phyloP scores from a whole-genome alignment of 192 early-diverging fungal genomes.

The Coemansia sp. region DNA sequence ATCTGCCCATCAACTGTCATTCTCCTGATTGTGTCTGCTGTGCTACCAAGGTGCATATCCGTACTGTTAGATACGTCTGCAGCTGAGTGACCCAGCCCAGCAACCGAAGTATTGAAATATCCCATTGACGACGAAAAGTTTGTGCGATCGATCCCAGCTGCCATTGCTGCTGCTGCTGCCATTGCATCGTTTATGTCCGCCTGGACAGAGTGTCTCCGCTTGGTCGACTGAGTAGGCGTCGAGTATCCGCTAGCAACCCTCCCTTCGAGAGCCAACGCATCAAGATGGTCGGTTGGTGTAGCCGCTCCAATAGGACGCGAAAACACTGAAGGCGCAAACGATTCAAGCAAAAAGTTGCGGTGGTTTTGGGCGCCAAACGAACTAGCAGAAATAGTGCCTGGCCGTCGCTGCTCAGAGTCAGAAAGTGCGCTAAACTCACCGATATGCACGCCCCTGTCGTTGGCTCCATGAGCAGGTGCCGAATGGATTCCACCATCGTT shows the following conservation, averaged over 20 bases:
- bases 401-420: constrained; percentile 16
- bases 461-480: constrained; percentile 17
- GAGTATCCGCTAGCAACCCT: constrained; percentile 37
- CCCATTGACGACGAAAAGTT: constrained; percentile 34
- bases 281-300: constrained; percentile 51
- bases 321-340: constrained; percentile 49
- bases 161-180: constrained; percentile 32
- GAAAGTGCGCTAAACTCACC: constrained; percentile 9
- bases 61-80: background rate
- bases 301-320: constrained; percentile 24
- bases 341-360: constrained; percentile 28
- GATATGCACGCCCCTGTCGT: constrained; percentile 4
- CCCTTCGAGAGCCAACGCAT: constrained; percentile 51
- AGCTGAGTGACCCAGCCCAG: constrained; percentile 23
- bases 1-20: constrained; percentile 48
- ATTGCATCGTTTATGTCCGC: constrained; percentile 47
- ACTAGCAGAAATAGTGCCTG: constrained; percentile 22
- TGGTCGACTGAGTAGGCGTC: constrained; percentile 43
- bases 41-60: constrained; percentile 24
- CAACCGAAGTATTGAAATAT: constrained; percentile 26
- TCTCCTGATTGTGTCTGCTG: constrained; percentile 36
- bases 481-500: constrained; percentile 36
- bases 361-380: constrained; percentile 17
- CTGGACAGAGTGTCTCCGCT: constrained; percentile 50
- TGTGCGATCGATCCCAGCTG: constrained; percentile 38